Conservation (phyloP, 768 basidiomycete species). For the Tulasnella sp. region DNA sequence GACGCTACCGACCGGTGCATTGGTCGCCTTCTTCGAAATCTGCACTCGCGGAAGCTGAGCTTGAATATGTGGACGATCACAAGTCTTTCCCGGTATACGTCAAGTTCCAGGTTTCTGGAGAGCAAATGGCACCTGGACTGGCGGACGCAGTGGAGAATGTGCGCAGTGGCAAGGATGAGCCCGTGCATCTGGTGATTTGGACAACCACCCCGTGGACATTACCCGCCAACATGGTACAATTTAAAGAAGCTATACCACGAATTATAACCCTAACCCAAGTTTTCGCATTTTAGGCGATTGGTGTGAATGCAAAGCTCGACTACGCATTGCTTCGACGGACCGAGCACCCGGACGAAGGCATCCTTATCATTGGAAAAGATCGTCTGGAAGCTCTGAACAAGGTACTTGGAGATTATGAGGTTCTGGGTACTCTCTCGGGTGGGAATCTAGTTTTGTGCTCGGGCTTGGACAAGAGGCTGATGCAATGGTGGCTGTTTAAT, state of each 20-base stretch:
- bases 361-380: conserved; percentile 42
- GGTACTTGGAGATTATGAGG: conserved; percentile 38
- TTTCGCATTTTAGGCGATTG: conserved; percentile 63
- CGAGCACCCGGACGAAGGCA: conserved; percentile 28
- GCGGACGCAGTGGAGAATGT: conserved; percentile 29
- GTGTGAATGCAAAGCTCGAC: conserved; percentile 67
- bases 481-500: conserved; percentile 11
- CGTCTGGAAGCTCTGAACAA: conserved; percentile 38
- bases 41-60: conserved; percentile 91
- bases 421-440: conserved; percentile 38
- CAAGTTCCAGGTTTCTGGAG: conserved; percentile 56
- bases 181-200: conserved; percentile 68
- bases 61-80: conserved; percentile 86
- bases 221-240: conserved; percentile 84
- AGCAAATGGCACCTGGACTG: conserved; percentile 34
- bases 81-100: conserved; percentile 86
- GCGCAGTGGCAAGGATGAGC: neutral
- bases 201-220: conserved; percentile 98
- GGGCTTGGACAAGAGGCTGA: neutral
- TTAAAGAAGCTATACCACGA: neutral
- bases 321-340: conserved; percentile 50
- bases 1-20: conserved; percentile 84
- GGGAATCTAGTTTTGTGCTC: neutral
- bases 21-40: conserved; percentile 94
- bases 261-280: neutral